Evolutionary conservation across 1,284 basidiomycete genomes (phyloP).

Genomic region (Leccinum griseonigrum): DNA sequence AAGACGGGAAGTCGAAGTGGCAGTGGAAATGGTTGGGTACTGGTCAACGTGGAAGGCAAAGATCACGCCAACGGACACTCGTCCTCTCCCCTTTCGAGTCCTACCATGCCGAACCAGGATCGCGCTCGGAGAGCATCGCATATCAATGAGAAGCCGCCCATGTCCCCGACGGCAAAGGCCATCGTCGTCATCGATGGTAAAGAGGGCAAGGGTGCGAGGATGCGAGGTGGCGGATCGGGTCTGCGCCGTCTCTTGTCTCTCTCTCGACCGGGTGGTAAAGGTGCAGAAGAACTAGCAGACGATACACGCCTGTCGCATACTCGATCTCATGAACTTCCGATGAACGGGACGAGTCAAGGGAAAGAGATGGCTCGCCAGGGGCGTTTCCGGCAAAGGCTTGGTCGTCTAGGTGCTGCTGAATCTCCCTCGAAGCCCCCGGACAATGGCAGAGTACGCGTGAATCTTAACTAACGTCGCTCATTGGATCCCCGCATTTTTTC

Average conservation of each 20-base stretch:
- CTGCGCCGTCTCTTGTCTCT: constrained; percentile 33
- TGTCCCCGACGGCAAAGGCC: constrained; percentile 53
- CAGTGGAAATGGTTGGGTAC: constrained; percentile 55
- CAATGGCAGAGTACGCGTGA: constrained; percentile 36
- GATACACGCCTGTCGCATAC: constrained; percentile 25
- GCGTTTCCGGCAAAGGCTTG: constrained; percentile 31
- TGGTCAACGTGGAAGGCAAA: constrained; percentile 59
- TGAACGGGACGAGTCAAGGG: constrained; percentile 22
- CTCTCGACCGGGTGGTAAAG: constrained; percentile 29
- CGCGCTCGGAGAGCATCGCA: constrained; percentile 28
- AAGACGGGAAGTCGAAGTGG: constrained; percentile 36
- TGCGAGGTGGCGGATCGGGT: constrained; percentile 35
- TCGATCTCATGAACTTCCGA: constrained; percentile 29
- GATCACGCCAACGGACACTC: constrained; percentile 31
- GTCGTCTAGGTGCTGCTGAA: constrained; percentile 29
- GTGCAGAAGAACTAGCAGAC: constrained; percentile 28
- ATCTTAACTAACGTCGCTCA: constrained; percentile 31
- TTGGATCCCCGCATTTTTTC: constrained; percentile 15
- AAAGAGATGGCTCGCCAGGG: constrained; percentile 25
- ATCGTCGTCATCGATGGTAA: constrained; percentile 59
- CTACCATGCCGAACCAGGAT: constrained; percentile 30
- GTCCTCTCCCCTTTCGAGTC: constrained; percentile 29
- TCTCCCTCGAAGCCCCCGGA: constrained; percentile 32
- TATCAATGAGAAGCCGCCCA: constrained; percentile 27
- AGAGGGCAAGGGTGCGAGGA: constrained; percentile 40